Evolutionary conservation across 306 rosid genomes (phyloP).

Genomic region (Canavalia ensiformis): DNA sequence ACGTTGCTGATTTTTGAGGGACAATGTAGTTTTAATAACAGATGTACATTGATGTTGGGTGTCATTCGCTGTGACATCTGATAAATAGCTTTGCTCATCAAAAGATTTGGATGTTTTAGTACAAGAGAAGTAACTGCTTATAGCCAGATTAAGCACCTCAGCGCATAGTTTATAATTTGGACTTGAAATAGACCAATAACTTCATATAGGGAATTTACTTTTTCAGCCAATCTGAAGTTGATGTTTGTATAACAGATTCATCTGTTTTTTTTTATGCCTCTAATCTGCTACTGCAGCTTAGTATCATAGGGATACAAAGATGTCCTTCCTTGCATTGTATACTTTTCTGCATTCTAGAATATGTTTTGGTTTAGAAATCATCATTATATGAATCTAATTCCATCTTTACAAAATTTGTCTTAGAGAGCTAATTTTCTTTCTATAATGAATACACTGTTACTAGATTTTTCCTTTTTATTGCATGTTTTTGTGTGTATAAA

Average conservation of each 20-base stretch:
- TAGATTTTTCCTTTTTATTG: background rate
- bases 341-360: background rate
- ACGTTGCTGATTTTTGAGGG: too few species aligned
- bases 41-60: background rate
- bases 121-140: slow-evolving; percentile 17
- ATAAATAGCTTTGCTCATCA: background rate
- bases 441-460: background rate
- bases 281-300: slow-evolving; percentile 5
- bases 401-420: background rate
- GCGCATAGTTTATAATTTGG: slow-evolving; percentile 5
- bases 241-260: background rate
- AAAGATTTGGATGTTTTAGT: background rate
- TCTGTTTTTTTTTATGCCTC: slow-evolving; percentile 14
- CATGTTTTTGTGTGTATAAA: background rate
- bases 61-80: background rate
- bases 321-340: background rate
- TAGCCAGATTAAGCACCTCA: background rate
- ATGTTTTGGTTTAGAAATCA: background rate
- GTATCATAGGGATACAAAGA: background rate
- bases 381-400: background rate
- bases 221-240: slow-evolving; percentile 22
- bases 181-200: slow-evolving; percentile 1
- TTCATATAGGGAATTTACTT: background rate
- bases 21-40: background rate
- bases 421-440: background rate